Percentiles rank a stretch among this genome's conserved stretches.
Evolutionary conservation across 2,329 filamentous ascomycete species (phyloP).

Genomic region (Cytospora piceae): DNA sequence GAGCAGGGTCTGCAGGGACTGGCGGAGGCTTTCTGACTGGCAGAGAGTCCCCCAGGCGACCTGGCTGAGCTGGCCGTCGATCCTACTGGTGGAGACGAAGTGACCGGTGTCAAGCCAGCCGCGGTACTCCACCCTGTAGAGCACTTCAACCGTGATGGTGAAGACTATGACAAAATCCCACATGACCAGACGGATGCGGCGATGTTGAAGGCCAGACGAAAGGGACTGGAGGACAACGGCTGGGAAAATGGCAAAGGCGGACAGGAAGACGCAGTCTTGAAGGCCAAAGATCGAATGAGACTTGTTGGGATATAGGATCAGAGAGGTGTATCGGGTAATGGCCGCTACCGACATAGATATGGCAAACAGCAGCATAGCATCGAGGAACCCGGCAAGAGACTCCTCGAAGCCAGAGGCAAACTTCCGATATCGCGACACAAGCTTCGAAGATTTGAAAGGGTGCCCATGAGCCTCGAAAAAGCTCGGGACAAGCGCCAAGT

Average conservation of each 20-base stretch:
- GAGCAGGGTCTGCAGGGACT: conserved; percentile 12
- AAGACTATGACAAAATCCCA: conserved; percentile 34
- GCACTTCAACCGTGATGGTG: conserved; percentile 27
- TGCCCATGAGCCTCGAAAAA: conserved; percentile 16
- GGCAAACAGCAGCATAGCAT: conserved; percentile 27
- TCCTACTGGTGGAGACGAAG: background rate
- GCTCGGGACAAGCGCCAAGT: conserved; percentile 20
- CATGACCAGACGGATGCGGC: conserved; percentile 30
- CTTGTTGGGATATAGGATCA: conserved; percentile 22
- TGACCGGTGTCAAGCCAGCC: conserved; percentile 14
- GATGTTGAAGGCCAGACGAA: conserved; percentile 28
- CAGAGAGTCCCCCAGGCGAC: too few relatives aligned
- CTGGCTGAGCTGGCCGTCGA: conserved; percentile 3
- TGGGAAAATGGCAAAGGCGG: conserved; percentile 26
- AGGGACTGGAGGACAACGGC: conserved; percentile 28
- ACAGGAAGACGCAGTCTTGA: conserved; percentile 24
- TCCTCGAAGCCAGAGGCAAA: conserved; percentile 9
- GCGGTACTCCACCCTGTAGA: conserved; percentile 31
- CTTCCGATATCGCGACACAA: conserved; percentile 2
- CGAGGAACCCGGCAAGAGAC: background rate
- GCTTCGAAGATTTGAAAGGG: conserved; percentile 20
- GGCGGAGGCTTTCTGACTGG: conserved; percentile 23
- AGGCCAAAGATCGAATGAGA: conserved; percentile 27
- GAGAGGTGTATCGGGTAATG: conserved; percentile 23
- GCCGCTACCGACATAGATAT: conserved; percentile 29